Base-by-base conservation (phyloP, 768 basidiomycete genomes). In the Podaxis sp. region DNA sequence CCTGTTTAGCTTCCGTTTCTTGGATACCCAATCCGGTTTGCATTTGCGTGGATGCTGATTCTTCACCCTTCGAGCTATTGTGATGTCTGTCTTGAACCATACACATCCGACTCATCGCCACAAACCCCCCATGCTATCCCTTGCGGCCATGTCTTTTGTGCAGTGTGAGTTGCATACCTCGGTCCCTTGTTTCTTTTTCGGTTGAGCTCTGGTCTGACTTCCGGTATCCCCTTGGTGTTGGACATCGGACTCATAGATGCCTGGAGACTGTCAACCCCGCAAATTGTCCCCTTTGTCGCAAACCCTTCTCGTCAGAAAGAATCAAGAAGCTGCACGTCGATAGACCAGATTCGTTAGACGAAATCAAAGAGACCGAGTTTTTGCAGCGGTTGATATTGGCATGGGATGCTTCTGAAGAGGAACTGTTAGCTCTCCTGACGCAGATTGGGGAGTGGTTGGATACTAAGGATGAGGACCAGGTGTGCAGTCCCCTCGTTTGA, bases 81-180 rank as follows among this genome's bases (percentile, higher is more conserved):
- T 77, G 90, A 92, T 73, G 85, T 92, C 67, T 92, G 90, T 73
- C 77, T 89, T 64, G 87, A 89, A 60, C 75, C 77, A 28, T 90
- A 89, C 71, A 74, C 80, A 48, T 85, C 83, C 75, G 76, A 82
- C 44, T 78, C 77, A 26, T 72, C 79, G 42, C 73, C 76, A 46
- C 80, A 81, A 68, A 77, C 82, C 52, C 90, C 89, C 4, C 84
- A 89, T 72, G 87, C 84, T 12, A 90, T 92, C 65, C 82, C 86
- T 33, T 93, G 90, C 68, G 90, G 90, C 42, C 89, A 92, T 73
- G 82, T 89, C 40, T 91, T 92, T 77, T 92, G 90, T 71, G 78
- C 78, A 70, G 72, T 76, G 89, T 90, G 70, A 71, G 88, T 81
- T 33, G 8, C 33, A 33, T 33, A 33, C 33, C 33, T 33, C 6